Base-by-base conservation (phyloP, 2,329 filamentous ascomycete genomes). In the Cytospora paraplurivora region DNA sequence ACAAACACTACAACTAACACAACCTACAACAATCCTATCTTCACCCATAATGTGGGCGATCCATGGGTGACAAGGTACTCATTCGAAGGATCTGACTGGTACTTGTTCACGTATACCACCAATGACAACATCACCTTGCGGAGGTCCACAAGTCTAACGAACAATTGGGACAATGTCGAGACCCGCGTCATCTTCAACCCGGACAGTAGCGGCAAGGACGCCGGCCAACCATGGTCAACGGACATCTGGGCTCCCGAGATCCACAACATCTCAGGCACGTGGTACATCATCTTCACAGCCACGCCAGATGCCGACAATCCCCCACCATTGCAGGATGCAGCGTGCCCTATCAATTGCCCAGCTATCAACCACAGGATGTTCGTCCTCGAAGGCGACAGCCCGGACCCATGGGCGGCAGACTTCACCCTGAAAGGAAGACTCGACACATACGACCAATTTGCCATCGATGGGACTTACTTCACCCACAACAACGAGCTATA, bases 21-120 rank as follows among this genome's bases (percentile, higher is more conserved):
- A 13, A 78, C 76, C 1, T 78, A 72, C 62, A 76, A 72, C 12
- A 78, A 78, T 60, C 76, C 76, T 0, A 75, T 78, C 59, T 74
- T 76, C 69, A 75, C 75, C 7, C 56, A 71, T 15, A 76, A 76
- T 47, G 70, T 76, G 7, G 76, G 76, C 11, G 76, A 78, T 60
- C 76, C 76, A 8, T 78, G 75, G 68, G 76, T 78, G 69, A 73
- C 75, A 1, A 72, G 67, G 38, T 75, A 77, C 56, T 71, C 67
- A 10, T 47, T 61, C n/a, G 65, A 68, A 50, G 72, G 72, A 44
- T 70, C 74, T n/a, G 71, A 71, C 21, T 77, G 75, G 72, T 78
- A 78, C 62, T 67, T 78, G 47, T 75, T 78, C 68, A 78, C 76
- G 0, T 78, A 76, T 53, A 71, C 73, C 8, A 77, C 76, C 11